Percentiles rank a stretch among this genome's conserved stretches.
Conservation (phyloP, 257 asterid genomes). For the Jaltomata sinuosa region DNA sequence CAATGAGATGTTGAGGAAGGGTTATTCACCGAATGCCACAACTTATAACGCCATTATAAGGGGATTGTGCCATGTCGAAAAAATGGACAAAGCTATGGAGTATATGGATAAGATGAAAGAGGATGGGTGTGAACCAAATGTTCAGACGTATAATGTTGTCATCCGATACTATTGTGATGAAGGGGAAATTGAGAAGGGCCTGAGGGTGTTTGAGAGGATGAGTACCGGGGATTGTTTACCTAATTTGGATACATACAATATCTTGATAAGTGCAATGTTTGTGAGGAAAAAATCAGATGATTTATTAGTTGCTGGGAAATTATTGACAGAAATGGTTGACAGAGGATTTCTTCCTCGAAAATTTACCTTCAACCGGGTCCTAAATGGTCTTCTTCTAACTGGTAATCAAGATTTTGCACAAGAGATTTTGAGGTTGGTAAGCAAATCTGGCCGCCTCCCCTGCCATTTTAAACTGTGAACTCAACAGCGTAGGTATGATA, state of each 20-base stretch:
- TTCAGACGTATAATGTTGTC: constrained; percentile 72
- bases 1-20: constrained; percentile 72
- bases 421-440: constrained; percentile 57
- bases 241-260: constrained; percentile 76
- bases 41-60: constrained; percentile 64
- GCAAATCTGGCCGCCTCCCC: constrained; percentile 51
- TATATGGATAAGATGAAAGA: constrained; percentile 57
- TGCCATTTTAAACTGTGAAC: constrained; percentile 48
- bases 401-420: constrained; percentile 82
- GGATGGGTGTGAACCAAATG: constrained; percentile 53
- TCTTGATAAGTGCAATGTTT: constrained; percentile 79
- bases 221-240: constrained; percentile 55
- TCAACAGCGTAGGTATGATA: neutral
- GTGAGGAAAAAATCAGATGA: constrained; percentile 70
- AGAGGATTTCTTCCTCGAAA: constrained; percentile 72
- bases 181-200: constrained; percentile 73
- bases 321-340: constrained; percentile 81
- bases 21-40: constrained; percentile 64
- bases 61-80: constrained; percentile 75
- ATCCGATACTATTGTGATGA: constrained; percentile 72
- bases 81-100: constrained; percentile 54
- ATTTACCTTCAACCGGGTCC: constrained; percentile 66
- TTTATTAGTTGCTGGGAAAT: constrained; percentile 65
- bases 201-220: constrained; percentile 65
- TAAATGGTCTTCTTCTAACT: constrained; percentile 81